These are phyloP conservation scores for Ligustrum vulgare DNA, from an alignment of 257 asterid species.

Conservation along the genomic window DNA sequence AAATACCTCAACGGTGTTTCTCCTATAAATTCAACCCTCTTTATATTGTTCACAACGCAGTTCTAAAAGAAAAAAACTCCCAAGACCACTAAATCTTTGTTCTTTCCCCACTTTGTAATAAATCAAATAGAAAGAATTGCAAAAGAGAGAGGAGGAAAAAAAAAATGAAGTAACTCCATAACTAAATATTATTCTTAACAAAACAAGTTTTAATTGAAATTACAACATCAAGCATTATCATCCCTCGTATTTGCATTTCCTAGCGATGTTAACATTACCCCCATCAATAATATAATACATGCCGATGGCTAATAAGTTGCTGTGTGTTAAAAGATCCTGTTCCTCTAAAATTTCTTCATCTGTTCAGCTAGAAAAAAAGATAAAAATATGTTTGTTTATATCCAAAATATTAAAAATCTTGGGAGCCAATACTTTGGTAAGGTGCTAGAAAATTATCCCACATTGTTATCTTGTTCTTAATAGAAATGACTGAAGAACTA, in stretches of 20 bases:
- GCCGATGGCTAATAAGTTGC: background rate
- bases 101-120: background rate
- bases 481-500: background rate
- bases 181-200: too few species aligned
- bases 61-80: conserved; percentile 6
- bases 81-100: background rate
- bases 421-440: background rate
- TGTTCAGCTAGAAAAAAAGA: background rate
- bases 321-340: background rate
- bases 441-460: background rate
- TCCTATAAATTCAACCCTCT: background rate
- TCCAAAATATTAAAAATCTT: background rate
- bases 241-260: background rate
- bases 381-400: background rate
- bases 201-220: background rate
- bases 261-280: background rate
- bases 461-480: background rate
- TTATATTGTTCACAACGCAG: background rate
- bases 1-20: background rate
- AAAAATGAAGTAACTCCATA: too few species aligned
- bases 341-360: background rate
- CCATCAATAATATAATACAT: background rate
- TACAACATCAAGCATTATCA: background rate
- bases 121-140: too few species aligned
- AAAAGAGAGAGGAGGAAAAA: too few species aligned